Conservation (phyloP, 2,329 filamentous ascomycete species). For the Colletotrichum chlorophyti region DNA sequence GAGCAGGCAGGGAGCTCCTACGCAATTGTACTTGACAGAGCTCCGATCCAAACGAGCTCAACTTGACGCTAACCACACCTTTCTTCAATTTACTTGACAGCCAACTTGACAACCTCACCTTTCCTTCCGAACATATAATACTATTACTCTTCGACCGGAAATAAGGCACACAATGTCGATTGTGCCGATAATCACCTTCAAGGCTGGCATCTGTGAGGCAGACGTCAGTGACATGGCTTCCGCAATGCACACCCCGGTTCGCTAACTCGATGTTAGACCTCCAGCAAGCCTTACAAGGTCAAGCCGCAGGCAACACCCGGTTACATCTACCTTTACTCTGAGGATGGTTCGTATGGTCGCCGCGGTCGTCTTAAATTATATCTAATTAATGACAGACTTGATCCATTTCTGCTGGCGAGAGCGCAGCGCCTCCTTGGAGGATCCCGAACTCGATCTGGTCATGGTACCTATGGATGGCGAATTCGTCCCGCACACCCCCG, state of each 20-base stretch:
- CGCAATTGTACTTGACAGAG: slow-evolving; percentile 26
- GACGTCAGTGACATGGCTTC: slow-evolving; percentile 66
- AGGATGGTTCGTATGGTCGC: slow-evolving; percentile 73
- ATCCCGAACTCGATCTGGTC: slow-evolving; percentile 85
- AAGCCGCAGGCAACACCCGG: slow-evolving; percentile 76
- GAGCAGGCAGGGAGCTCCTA: slow-evolving; percentile 27
- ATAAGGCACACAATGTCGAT: slow-evolving; percentile 73
- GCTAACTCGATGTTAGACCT: slow-evolving; percentile 41
- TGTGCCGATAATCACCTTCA: slow-evolving; percentile 90
- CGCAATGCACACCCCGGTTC: slow-evolving; percentile 3
- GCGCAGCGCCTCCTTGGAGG: slow-evolving; percentile 71
- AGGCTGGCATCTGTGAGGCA: slow-evolving; percentile 87
- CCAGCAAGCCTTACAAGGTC: slow-evolving; percentile 71
- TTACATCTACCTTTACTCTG: slow-evolving; percentile 90
- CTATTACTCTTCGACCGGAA: slow-evolving; percentile 19
- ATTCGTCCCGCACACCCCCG: slow-evolving; percentile 78
- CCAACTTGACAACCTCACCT: not conserved
- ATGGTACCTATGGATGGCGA: slow-evolving; percentile 91
- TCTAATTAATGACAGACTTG: slow-evolving; percentile 64
- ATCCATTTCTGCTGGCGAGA: slow-evolving; percentile 98
- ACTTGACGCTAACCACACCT: slow-evolving; percentile 14
- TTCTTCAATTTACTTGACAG: slow-evolving; percentile 5
- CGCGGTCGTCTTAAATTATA: not conserved
- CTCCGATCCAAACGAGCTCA: slow-evolving; percentile 18
- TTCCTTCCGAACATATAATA: not conserved